These are phyloP conservation scores for Plectosphaerella cucumerina DNA, from an alignment of 2,329 filamentous ascomycete genomes.

Conservation along the genomic window DNA sequence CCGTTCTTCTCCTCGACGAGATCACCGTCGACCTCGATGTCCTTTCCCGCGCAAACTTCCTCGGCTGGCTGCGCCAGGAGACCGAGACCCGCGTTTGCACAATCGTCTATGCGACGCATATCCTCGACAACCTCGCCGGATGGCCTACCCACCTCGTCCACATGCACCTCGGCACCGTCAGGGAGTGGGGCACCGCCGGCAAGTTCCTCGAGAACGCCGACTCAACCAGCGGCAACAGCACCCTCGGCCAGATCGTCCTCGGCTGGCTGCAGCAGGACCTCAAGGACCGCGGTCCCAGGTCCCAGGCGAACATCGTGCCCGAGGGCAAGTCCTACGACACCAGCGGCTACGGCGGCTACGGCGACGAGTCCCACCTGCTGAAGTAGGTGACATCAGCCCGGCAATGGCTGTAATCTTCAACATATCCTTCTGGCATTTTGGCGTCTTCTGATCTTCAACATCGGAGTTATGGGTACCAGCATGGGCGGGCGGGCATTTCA, in stretches of 20 bases:
- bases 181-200: constrained; percentile 76
- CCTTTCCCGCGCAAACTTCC: constrained; percentile 77
- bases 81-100: constrained; percentile 80
- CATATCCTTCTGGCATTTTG: not conserved
- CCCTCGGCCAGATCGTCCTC: constrained; percentile 81
- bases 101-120: constrained; percentile 96
- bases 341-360: constrained; percentile 51
- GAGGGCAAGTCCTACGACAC: constrained; percentile 62
- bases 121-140: constrained; percentile 86
- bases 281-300: constrained; percentile 72
- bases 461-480: constrained; percentile 1
- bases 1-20: constrained; percentile 85
- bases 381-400: constrained; percentile 8
- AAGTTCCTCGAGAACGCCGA: constrained; percentile 57
- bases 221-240: constrained; percentile 64
- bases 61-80: constrained; percentile 81
- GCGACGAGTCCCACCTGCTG: constrained; percentile 43
- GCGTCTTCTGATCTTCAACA: not conserved
- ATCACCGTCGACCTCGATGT: constrained; percentile 97
- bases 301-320: constrained; percentile 44
- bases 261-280: constrained; percentile 83
- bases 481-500: constrained; percentile 1
- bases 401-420: constrained; percentile 1
- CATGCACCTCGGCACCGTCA: constrained; percentile 85
- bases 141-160: constrained; percentile 97